phyloP scores from a whole-genome alignment of 1,139 yeast species.

The Geotrichum bryndzae region DNA sequence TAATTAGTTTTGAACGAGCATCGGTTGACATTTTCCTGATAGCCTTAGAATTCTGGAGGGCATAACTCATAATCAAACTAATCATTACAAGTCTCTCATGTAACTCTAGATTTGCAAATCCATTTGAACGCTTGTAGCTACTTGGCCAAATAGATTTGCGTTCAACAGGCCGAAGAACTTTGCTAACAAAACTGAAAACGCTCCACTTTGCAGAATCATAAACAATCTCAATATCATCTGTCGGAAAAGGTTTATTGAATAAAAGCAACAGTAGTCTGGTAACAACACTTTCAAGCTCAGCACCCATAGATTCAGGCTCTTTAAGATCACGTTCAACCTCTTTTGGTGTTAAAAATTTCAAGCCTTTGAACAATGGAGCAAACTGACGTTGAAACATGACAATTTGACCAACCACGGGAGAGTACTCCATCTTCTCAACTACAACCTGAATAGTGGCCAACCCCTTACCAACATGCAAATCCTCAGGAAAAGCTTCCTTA shows the following conservation, averaged over 20 bases:
- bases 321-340: conserved; percentile 37
- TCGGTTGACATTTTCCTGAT: background rate
- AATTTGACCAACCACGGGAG: conserved; percentile 15
- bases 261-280: conserved; percentile 35
- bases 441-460: background rate
- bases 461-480: background rate
- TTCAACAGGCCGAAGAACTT: background rate
- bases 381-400: conserved; percentile 35
- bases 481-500: background rate
- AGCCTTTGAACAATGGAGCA: conserved; percentile 32
- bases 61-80: background rate
- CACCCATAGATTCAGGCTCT: conserved; percentile 25
- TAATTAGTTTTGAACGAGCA: conserved; percentile 2
- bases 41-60: conserved; percentile 1
- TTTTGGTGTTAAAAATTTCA: conserved; percentile 37
- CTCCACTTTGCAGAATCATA: background rate
- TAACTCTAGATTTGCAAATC: background rate
- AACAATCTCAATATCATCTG: background rate
- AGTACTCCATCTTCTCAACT: background rate
- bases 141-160: background rate
- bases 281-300: conserved; percentile 33
- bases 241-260: conserved; percentile 26
- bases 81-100: conserved; percentile 6
- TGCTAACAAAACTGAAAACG: background rate
- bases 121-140: background rate